Conservation (phyloP, 2,329 filamentous ascomycete genomes). For the Hymenoscyphus scutula region DNA sequence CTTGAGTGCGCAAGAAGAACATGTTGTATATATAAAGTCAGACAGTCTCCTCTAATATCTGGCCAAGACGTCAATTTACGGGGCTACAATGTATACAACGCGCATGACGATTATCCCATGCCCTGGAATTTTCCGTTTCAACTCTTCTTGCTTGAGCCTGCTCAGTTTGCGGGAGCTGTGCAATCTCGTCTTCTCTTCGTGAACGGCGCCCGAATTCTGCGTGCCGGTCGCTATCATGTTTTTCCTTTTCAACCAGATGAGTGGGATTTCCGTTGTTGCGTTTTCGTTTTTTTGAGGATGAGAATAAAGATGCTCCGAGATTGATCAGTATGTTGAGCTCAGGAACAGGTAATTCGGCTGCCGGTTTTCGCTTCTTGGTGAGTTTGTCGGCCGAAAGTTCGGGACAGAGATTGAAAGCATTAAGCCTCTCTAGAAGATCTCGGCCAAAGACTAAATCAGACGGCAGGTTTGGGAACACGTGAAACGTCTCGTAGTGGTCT, state of each 20-base stretch:
- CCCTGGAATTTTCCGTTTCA: neutral
- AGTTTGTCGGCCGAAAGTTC: neutral
- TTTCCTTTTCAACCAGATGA: neutral
- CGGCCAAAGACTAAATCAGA: conserved; percentile 15
- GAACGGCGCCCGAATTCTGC: neutral
- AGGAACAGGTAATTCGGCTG: neutral
- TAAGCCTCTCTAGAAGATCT: conserved; percentile 12
- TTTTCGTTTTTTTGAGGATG: neutral
- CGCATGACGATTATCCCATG: neutral
- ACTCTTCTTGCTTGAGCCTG: neutral
- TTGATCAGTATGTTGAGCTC: neutral
- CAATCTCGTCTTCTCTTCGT: neutral
- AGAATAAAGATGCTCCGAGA: neutral
- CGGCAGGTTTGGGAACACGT: conserved; percentile 10
- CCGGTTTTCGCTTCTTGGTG: neutral
- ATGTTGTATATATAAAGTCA: too few relatives aligned
- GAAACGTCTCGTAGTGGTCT: neutral
- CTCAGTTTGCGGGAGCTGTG: neutral
- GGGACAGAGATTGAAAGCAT: conserved; percentile 15
- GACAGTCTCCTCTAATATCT: too few relatives aligned
- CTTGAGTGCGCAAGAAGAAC: too few relatives aligned
- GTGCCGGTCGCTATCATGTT: neutral
- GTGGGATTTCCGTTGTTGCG: neutral
- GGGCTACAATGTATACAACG: neutral
- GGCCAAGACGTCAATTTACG: too few relatives aligned